phyloP scores from a whole-genome alignment of 495 filamentous ascomycete species.

The Polyplosphaeria fusca region DNA sequence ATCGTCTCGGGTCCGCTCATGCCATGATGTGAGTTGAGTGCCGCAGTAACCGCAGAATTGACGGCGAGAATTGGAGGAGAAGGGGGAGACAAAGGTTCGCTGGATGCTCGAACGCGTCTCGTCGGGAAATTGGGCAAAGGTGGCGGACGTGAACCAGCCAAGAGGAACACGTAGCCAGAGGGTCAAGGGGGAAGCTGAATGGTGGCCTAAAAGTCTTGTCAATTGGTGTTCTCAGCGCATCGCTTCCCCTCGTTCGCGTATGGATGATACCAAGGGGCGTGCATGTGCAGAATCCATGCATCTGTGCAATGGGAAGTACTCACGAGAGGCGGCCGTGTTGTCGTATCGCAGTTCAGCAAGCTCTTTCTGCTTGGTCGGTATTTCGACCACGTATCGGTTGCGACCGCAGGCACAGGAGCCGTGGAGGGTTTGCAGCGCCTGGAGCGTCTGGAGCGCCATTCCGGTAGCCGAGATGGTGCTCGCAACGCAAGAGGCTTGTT shows the following conservation, averaged over 20 bases:
- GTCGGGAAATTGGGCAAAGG: slow-evolving; percentile 70
- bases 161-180: slow-evolving; percentile 81
- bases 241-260: neutral
- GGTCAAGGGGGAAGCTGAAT: slow-evolving; percentile 66
- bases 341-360: slow-evolving; percentile 69
- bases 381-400: slow-evolving; percentile 71
- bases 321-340: slow-evolving; percentile 61
- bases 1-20: slow-evolving; percentile 63
- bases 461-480: no score
- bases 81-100: slow-evolving; percentile 61
- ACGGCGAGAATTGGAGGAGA: slow-evolving; percentile 53
- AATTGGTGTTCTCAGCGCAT: no score
- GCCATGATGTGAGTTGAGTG: slow-evolving; percentile 76
- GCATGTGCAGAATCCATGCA: no score
- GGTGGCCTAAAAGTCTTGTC: slow-evolving; percentile 50
- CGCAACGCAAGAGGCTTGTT: no score
- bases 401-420: slow-evolving; percentile 83
- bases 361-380: slow-evolving; percentile 56
- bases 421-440: slow-evolving; percentile 45
- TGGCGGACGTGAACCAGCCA: slow-evolving; percentile 66
- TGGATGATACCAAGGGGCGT: neutral
- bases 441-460: neutral
- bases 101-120: slow-evolving; percentile 72
- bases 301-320: no score
- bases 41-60: slow-evolving; percentile 92